These are phyloP conservation scores for Zygoascus hellenicus DNA, from an alignment of 1,139 yeast species.

Conservation along the genomic window DNA sequence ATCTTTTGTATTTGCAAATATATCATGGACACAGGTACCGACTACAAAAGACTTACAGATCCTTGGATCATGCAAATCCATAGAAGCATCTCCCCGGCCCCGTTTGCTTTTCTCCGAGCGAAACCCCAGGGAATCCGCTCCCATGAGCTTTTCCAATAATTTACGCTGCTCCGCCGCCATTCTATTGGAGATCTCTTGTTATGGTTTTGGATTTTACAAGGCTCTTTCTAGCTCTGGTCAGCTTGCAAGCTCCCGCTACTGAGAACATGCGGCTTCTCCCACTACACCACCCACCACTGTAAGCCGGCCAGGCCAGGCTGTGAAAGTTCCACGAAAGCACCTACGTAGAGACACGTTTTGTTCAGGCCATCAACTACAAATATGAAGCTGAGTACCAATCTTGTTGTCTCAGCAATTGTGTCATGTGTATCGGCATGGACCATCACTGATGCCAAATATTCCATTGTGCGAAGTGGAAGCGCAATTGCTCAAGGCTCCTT, in stretches of 20 bases:
- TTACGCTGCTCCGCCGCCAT: conserved; percentile 65
- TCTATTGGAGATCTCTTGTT: neutral
- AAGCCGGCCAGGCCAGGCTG: too few species aligned
- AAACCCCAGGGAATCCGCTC: conserved; percentile 37
- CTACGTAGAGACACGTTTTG: conserved; percentile 1
- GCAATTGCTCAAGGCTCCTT: conserved; percentile 3
- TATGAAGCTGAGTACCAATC: conserved; percentile 6
- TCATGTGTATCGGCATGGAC: conserved; percentile 23
- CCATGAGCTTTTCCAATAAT: conserved; percentile 79
- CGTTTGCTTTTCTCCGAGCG: conserved; percentile 9
- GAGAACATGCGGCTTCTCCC: too few species aligned
- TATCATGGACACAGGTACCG: conserved; percentile 85
- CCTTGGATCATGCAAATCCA: conserved; percentile 51
- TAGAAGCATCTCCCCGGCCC: conserved; percentile 24
- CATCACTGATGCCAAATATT: conserved; percentile 24
- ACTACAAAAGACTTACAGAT: conserved; percentile 79
- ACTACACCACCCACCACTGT: too few species aligned
- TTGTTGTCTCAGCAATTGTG: neutral
- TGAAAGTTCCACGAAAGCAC: neutral
- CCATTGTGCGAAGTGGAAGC: conserved; percentile 7
- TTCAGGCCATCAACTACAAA: conserved; percentile 11
- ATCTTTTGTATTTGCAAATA: conserved; percentile 77
- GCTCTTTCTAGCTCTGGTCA: too few species aligned
- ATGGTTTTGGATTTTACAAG: too few species aligned
- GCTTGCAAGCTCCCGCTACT: too few species aligned